phyloP scores from a whole-genome alignment of 192 early-diverging fungal genomes.

The Neocallimastix lanati region DNA sequence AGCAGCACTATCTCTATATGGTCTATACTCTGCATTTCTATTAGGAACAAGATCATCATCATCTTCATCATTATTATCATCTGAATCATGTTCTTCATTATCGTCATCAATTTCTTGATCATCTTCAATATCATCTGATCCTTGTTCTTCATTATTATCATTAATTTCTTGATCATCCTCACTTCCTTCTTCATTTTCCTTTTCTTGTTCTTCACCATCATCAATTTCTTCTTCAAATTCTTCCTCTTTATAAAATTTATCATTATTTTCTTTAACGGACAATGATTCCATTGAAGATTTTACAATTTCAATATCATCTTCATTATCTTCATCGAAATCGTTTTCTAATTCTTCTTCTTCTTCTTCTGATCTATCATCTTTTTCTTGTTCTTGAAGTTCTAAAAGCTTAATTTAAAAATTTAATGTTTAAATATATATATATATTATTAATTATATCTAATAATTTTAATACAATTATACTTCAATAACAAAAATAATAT shows the following conservation, averaged over 20 bases:
- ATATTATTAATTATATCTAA: too few relatives aligned
- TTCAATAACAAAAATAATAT: slow-evolving; percentile 8
- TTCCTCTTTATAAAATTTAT: too few relatives aligned
- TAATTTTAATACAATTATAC: too few relatives aligned
- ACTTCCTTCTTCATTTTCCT: not conserved
- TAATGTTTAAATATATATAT: too few relatives aligned
- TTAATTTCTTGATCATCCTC: not conserved
- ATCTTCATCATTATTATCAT: not conserved
- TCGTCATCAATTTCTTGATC: not conserved
- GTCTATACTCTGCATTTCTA: not conserved
- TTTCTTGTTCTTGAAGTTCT: not conserved
- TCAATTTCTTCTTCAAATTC: slow-evolving; percentile 3
- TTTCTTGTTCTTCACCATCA: not conserved
- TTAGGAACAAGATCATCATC: slow-evolving; percentile 1
- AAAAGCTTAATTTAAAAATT: not conserved
- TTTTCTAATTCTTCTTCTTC: not conserved
- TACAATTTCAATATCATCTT: not conserved
- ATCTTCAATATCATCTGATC: not conserved
- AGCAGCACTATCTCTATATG: not conserved
- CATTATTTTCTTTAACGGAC: not conserved
- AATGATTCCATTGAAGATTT: not conserved
- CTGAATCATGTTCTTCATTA: not conserved
- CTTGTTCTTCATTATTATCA: not conserved
- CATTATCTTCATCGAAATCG: not conserved
- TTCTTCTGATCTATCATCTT: not conserved